Percentiles rank a stretch among this genome's conserved stretches.
Conservation (phyloP, 345 rosid genomes). For the Conringia planisiliqua region DNA sequence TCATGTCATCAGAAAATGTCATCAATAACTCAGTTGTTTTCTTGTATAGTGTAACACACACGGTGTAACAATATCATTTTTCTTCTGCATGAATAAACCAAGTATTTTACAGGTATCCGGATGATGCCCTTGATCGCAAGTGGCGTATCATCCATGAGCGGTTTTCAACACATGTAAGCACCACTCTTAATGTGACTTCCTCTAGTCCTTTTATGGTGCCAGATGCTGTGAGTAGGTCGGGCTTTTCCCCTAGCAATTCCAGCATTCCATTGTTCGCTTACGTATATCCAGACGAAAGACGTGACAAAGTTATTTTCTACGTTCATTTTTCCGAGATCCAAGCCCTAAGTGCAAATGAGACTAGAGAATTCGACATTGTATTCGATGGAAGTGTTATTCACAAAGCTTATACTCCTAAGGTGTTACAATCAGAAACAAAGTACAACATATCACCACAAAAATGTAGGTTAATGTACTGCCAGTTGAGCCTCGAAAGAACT, state of each 20-base stretch:
- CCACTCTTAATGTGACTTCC: slow-evolving; percentile 2
- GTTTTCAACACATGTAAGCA: background rate
- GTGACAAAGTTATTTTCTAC: background rate
- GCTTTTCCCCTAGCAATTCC: background rate
- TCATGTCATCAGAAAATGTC: too few species aligned
- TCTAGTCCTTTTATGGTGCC: background rate
- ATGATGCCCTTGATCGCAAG: slow-evolving; percentile 14
- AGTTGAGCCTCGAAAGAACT: background rate
- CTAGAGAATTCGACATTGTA: background rate
- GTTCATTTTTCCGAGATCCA: slow-evolving; percentile 6
- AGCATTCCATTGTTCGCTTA: background rate
- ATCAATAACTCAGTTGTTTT: too few species aligned
- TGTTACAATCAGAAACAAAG: background rate
- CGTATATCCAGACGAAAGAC: fast-evolving
- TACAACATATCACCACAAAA: slow-evolving; percentile 1
- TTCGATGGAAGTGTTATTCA: background rate
- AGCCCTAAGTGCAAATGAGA: background rate
- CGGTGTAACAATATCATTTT: too few species aligned
- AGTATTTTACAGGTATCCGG: background rate
- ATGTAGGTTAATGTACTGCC: background rate
- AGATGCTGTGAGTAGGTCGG: slow-evolving; percentile 20
- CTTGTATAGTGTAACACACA: too few species aligned
- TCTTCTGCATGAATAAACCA: background rate
- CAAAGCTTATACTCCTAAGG: background rate
- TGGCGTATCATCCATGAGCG: background rate